phyloP scores from a whole-genome alignment of 2,329 filamentous ascomycete species.

The Zasmidium cellare region DNA sequence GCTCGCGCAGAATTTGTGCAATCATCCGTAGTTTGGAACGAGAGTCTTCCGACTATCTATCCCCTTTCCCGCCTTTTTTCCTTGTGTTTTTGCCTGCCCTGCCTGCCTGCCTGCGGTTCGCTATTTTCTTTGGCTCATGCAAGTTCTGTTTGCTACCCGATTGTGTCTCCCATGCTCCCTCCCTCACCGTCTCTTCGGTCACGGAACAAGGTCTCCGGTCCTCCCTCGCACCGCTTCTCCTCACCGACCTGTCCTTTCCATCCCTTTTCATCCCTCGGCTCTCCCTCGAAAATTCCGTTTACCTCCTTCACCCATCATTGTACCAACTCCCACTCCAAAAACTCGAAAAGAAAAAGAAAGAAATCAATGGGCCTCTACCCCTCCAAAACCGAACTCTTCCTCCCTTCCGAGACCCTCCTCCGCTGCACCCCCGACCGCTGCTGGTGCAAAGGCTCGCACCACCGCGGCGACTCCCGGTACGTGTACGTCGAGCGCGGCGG shows the following conservation, averaged over 20 bases:
- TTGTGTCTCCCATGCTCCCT: not conserved
- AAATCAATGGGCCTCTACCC: constrained; percentile 28
- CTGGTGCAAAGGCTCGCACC: constrained; percentile 25
- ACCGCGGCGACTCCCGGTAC: constrained; percentile 22
- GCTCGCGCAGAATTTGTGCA: not conserved
- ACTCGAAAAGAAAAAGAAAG: not conserved
- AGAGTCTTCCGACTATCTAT: too few species aligned
- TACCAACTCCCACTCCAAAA: not conserved
- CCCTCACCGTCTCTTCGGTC: not conserved
- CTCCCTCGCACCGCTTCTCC: not conserved
- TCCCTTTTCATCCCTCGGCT: not conserved
- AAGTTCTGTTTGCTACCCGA: not conserved
- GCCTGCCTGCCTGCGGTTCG: not conserved
- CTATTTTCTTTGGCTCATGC: not conserved
- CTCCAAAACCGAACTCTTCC: constrained; percentile 26
- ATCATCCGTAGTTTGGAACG: not conserved
- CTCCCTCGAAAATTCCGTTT: not conserved
- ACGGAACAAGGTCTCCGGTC: not conserved
- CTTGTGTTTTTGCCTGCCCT: not conserved
- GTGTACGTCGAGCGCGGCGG: constrained; percentile 28
- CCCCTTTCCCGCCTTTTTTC: not conserved
- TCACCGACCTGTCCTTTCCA: not conserved
- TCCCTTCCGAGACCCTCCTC: constrained; percentile 28
- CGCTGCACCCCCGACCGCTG: constrained; percentile 18
- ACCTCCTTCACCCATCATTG: not conserved